Evolutionary conservation across 1,139 yeast genomes (phyloP), one percentile per base, ranked within the genome.

Genomic region (Geotrichum candidum): DNA sequence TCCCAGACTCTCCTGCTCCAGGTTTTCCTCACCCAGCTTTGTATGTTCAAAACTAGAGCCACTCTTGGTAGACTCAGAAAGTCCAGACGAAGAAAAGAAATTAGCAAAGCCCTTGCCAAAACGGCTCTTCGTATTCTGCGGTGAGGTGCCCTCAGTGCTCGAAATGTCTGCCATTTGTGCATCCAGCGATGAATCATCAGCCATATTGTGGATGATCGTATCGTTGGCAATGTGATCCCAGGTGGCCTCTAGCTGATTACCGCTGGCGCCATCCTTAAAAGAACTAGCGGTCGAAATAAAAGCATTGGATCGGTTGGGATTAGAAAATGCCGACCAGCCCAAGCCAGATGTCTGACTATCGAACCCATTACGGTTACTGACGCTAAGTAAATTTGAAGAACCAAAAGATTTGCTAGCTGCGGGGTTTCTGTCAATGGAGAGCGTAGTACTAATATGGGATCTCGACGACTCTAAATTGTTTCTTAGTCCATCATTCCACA

Each of bases 21-120:
- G 56, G 13, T 11, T 18, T 22, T 61, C 63, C 13, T 61, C 61
- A 3, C 48, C 22, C 5, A 59, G 58, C 22, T 31, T 51, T 33
- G 50, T 10, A 33, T 48, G 23, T 1, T 29, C 45, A 11, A 52
- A 55, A 25, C 46, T 45, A 27, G 55, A 22, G 27, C 29, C 46
- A 22, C 54, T 56, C n/a, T 54, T 46, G 3, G 35, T 48, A 38
- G 51, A 29, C 15, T 46, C 57, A 13, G 56, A 22, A 6, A 50
- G 54, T 5, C 45, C 53, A 29, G 53, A 50, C n/a, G 61, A 59
- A 13, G 68, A 63, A 57, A 69, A 69, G 38, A 69, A 57, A n/a
- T 67, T 69, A 1, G 67, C 68, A 64, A 69, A 67, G 23, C 69
- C 65, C 58, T 69, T 69, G 27, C 69, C 56, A 53, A 69, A 67